Evolutionary conservation across 352 stramenopile genomes (phyloP), one percentile per base, ranked within the genome.

Genomic region (Globisporangium irregulare): DNA sequence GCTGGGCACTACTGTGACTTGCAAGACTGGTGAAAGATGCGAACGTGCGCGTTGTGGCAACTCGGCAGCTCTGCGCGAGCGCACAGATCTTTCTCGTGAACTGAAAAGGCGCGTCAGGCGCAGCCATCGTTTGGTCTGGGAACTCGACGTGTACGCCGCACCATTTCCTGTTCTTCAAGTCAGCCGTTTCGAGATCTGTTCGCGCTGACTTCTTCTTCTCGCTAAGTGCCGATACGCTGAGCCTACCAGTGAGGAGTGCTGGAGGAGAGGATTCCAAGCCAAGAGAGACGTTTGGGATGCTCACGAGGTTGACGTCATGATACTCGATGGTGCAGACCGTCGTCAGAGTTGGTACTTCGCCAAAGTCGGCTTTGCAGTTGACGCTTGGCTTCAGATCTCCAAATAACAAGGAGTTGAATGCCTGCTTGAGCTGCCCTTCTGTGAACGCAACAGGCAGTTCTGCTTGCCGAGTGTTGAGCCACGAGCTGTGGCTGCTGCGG

Each of bases 1-100:
- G 62, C 59, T 73, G 59, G 9, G 22, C 18, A 51, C 66, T 73
- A 51, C 69, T 73, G 34, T 72, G 32, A 18, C 25, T 27, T 6
- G 8, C 61, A 25, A 59, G 34, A 18, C 22, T 64, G 4, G 22
- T 9, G 20, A 59, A 25, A 4, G 57, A n/a, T 0, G 29, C 29
- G 10, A 61, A 29, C 5, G 46, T 32, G 38, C 3, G 43, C 18
- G 59, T 55, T 12, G 9, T 60, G 14, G 38, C 22, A 3, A 46
- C 5, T 4, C 18, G 22, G n/a, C 66, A 71, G 9, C 46, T 55
- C 5, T 62, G 59, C 8, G 29, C 51, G 0, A 71, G 32, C 6
- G 34, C 60, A 24, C 66, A 67, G 24, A 58, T 32, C 4, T 20
- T 43, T 27, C 66, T 53, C 12, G 66, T 64, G 53, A 71, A 58